A percentile compares a stretch with the other conserved stretches of the same genome.
Conservation (phyloP, 805 yeast species). For the Hanseniaspora taiwanica region DNA sequence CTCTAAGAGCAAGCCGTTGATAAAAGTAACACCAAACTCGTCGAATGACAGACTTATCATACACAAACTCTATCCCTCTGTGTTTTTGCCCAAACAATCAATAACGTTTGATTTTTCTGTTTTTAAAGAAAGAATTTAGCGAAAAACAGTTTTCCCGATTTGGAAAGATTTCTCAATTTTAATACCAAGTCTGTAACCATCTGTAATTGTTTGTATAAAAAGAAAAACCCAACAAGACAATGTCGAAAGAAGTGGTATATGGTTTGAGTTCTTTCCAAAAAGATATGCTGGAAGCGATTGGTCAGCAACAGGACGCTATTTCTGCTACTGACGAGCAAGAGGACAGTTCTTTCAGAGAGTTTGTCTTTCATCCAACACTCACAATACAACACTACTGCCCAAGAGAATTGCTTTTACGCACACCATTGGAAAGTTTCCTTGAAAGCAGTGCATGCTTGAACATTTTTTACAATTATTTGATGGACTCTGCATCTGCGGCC, state of each 20-base stretch:
- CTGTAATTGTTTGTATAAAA: too few relatives aligned
- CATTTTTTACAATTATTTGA: neutral
- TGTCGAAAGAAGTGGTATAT: too few relatives aligned
- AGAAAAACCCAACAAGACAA: too few relatives aligned
- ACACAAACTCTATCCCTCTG: neutral
- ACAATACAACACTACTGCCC: slow-evolving; percentile 71
- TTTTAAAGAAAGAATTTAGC: slow-evolving; percentile 32
- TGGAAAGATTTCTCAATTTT: too few relatives aligned
- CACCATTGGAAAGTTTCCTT: slow-evolving; percentile 41
- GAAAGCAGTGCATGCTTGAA: slow-evolving; percentile 33
- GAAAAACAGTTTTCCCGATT: too few relatives aligned
- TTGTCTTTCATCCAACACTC: slow-evolving; percentile 54
- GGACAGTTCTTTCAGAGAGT: slow-evolving; percentile 34
- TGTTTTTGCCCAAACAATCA: slow-evolving; percentile 4
- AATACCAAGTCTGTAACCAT: too few relatives aligned
- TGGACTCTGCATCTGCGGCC: neutral
- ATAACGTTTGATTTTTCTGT: slow-evolving; percentile 33
- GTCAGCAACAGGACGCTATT: neutral
- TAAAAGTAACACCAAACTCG: neutral
- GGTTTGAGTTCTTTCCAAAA: slow-evolving; percentile 25
- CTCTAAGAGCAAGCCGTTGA: neutral
- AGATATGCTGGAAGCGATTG: neutral
- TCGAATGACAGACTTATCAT: neutral
- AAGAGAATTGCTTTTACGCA: slow-evolving; percentile 51
- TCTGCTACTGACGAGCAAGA: too few relatives aligned